A percentile compares a stretch with the other conserved stretches of the same genome.
Conservation (phyloP, 768 basidiomycete genomes). For the Boletus patriciae region DNA sequence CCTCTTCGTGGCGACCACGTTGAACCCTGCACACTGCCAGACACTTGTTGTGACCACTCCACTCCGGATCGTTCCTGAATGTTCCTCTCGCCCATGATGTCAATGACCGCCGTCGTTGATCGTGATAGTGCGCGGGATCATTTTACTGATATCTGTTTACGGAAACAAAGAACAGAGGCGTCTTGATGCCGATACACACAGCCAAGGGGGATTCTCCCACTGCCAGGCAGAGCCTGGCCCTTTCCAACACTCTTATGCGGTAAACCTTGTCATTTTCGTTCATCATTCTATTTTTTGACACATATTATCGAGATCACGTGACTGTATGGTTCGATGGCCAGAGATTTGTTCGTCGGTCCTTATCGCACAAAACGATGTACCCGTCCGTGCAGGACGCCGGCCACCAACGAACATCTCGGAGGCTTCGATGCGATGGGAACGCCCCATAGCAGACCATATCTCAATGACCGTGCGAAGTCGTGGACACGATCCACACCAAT, state of each 20-base stretch:
- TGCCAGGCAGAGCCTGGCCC: neutral
- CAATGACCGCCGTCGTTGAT: neutral
- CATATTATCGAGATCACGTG: neutral
- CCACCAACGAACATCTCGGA: too few relatives aligned
- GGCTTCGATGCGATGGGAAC: too few relatives aligned
- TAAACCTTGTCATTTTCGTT: too few relatives aligned
- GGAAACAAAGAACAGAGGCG: neutral
- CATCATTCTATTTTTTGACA: neutral
- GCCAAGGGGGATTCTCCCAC: constrained; percentile 4
- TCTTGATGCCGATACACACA: constrained; percentile 5
- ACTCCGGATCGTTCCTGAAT: neutral
- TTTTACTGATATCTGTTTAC: neutral
- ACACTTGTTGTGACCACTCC: neutral
- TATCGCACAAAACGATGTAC: too few relatives aligned
- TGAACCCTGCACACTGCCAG: too few relatives aligned
- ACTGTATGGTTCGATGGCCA: too few relatives aligned
- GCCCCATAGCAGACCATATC: too few relatives aligned
- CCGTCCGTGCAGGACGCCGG: too few relatives aligned
- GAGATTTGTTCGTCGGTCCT: neutral
- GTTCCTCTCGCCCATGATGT: neutral
- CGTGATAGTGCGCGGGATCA: neutral
- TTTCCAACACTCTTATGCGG: neutral
- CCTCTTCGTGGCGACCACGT: too few relatives aligned
- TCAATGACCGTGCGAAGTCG: too few relatives aligned
- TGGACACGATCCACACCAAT: too few relatives aligned